phyloP scores from a whole-genome alignment of 108 stramenopile species.

The Skeletonema marinoi region DNA sequence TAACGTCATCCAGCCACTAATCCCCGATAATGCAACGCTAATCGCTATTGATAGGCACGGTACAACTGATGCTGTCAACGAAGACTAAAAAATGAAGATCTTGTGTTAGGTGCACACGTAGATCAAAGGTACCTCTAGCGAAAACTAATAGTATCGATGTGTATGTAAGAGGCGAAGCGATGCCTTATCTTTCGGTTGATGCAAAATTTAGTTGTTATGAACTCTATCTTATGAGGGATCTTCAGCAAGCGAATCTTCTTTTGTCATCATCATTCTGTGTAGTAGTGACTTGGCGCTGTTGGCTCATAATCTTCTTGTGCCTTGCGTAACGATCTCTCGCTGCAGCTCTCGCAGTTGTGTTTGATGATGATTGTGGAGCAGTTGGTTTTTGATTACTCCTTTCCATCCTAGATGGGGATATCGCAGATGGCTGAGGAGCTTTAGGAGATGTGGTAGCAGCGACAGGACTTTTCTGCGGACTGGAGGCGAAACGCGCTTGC shows the following conservation, averaged over 20 bases:
- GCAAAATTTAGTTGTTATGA: background rate
- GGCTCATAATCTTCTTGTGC: constrained; percentile 27
- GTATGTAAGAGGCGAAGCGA: too few relatives aligned
- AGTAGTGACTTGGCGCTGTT: background rate
- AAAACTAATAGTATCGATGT: too few relatives aligned
- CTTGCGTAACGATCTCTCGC: constrained; percentile 44
- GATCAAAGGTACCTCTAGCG: too few relatives aligned
- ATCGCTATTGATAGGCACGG: too few relatives aligned
- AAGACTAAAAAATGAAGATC: too few relatives aligned
- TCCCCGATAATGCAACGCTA: background rate
- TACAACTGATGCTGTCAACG: too few relatives aligned
- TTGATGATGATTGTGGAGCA: constrained; percentile 2
- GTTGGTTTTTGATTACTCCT: background rate
- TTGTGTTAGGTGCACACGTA: too few relatives aligned
- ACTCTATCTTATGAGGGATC: background rate
- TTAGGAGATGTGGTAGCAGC: background rate
- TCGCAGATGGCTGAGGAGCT: background rate
- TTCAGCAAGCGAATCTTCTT: background rate
- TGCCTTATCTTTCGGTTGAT: background rate
- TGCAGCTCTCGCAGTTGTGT: constrained; percentile 21
- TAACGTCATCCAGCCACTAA: background rate
- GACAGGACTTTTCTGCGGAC: background rate
- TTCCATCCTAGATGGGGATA: constrained; percentile 5
- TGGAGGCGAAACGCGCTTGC: background rate
- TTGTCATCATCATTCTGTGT: background rate